Base-by-base conservation (phyloP, 495 filamentous ascomycete genomes). In the Penicillium steckii region DNA sequence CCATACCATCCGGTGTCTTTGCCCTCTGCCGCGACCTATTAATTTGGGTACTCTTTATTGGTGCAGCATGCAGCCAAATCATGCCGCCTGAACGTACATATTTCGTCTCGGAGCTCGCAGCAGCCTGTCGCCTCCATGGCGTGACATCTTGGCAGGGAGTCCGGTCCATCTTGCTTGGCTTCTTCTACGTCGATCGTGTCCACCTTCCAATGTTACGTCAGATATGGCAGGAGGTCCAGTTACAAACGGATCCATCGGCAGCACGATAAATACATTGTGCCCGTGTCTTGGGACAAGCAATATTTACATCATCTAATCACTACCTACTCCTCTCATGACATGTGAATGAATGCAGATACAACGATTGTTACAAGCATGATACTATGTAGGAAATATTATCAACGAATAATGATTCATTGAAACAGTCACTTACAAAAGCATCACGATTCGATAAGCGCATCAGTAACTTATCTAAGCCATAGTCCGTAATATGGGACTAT, bases 11-110 rank as follows among this genome's bases (percentile, higher is more conserved):
- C 0, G 72, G 70, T 0, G 56, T 65, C 23, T 77, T 68, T 57
- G 55, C 61, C 22, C 64, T 71, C 7, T 71, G 67, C n/a, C 62
- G 54, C 1, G 70, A 74, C 37, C 47, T 77, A 10, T 47, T 77
- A 12, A 62, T 75, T 35, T 77, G 74, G 74, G 41, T 73, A 17
- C 59, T 76, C 1, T 74, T 76, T 52, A 62, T 72, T 17, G 74
- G 71, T 17, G 69, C 63, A 3, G 58, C 66, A 10, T 72, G 70
- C 53, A 68, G 64, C 48, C 62, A 66, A n/a, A 43, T 46, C 15
- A 43, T 70, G 44, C 57, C 66, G 0, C 33, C 53, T 9, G 68
- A 71, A 30, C 64, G 70, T 4, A 33, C 51, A 4, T 77, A 67
- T 26, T 77, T 77, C 44, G 60, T 77, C 4, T 52, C 54, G 15